phyloP scores from a whole-genome alignment of 139 green algal species.

The Auxenochlorella pyrenoidosa region DNA sequence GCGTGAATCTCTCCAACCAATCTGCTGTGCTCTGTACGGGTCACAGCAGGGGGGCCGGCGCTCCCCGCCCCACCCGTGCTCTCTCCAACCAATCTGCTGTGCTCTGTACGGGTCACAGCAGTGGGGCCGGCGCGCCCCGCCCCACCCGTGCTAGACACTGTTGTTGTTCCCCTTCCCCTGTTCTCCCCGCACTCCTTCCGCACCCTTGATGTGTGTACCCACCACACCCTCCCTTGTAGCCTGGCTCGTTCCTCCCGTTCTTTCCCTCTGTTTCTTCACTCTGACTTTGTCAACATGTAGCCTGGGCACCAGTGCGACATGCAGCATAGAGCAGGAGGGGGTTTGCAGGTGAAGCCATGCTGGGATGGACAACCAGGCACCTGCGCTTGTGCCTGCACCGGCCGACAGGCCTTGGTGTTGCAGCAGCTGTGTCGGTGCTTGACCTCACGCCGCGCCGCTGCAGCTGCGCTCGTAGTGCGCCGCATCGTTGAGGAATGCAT shows the following conservation, averaged over 20 bases:
- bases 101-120: too few relatives aligned
- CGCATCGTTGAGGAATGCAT: conserved; percentile 38
- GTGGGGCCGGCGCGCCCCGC: too few relatives aligned
- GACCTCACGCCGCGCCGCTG: neutral
- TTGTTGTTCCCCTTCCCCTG: neutral
- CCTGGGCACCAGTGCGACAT: too few relatives aligned
- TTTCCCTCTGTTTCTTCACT: neutral
- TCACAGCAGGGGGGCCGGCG: too few relatives aligned
- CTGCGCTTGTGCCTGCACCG: neutral
- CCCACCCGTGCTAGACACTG: neutral
- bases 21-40: too few relatives aligned
- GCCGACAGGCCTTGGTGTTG: too few relatives aligned
- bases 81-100: too few relatives aligned
- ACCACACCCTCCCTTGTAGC: neutral
- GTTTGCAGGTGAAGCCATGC: too few relatives aligned
- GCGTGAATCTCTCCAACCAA: neutral
- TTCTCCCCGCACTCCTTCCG: neutral
- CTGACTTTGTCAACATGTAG: neutral
- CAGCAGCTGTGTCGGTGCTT: too few relatives aligned
- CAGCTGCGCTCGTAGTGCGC: conserved; percentile 12
- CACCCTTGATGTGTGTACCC: neutral
- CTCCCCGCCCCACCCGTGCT: too few relatives aligned
- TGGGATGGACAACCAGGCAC: too few relatives aligned
- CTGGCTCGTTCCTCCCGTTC: neutral
- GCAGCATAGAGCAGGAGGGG: too few relatives aligned